phyloP scores from a whole-genome alignment of 2,329 filamentous ascomycete genomes.

The Knoxdaviesia capensis region DNA sequence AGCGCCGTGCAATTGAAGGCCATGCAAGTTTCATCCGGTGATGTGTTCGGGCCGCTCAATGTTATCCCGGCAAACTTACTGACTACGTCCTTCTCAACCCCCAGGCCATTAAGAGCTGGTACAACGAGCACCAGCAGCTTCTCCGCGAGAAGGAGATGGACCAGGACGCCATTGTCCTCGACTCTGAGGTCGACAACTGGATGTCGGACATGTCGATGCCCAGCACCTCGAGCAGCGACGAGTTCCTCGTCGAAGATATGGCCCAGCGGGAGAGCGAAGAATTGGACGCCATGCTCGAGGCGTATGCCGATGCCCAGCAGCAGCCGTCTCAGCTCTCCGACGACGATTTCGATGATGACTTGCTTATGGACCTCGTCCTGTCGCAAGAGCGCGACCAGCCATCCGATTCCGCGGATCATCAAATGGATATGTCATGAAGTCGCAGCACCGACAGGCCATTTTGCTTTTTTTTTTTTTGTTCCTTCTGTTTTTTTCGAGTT shows the following conservation, averaged over 20 bases:
- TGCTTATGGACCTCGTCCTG: constrained; percentile 29
- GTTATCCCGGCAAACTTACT: too few relatives aligned
- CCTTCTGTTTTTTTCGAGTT: constrained; percentile 6
- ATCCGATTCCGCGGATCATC: constrained; percentile 7
- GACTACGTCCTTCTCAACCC: too few relatives aligned
- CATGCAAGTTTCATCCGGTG: constrained; percentile 11
- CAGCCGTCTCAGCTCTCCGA: not conserved
- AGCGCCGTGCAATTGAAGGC: constrained; percentile 41
- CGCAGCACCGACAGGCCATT: constrained; percentile 6
- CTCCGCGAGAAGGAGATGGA: constrained; percentile 4
- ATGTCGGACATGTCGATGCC: too few relatives aligned
- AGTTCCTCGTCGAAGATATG: too few relatives aligned
- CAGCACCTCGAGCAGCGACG: too few relatives aligned
- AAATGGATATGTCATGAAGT: constrained; percentile 26
- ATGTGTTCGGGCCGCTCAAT: too few relatives aligned
- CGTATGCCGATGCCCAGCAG: too few relatives aligned
- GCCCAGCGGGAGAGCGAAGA: too few relatives aligned
- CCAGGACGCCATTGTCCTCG: constrained; percentile 11
- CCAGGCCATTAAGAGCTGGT: constrained; percentile 4
- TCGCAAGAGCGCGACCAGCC: constrained; percentile 17
- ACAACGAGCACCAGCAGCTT: constrained; percentile 6
- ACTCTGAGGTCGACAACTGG: constrained; percentile 28
- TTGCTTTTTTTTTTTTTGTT: constrained; percentile 2
- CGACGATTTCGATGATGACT: constrained; percentile 5
- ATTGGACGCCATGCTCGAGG: too few relatives aligned